Evolutionary conservation across 805 yeast genomes (phyloP), one percentile per base, ranked within the genome.

Genomic region (Ogataea chonburiensis): DNA sequence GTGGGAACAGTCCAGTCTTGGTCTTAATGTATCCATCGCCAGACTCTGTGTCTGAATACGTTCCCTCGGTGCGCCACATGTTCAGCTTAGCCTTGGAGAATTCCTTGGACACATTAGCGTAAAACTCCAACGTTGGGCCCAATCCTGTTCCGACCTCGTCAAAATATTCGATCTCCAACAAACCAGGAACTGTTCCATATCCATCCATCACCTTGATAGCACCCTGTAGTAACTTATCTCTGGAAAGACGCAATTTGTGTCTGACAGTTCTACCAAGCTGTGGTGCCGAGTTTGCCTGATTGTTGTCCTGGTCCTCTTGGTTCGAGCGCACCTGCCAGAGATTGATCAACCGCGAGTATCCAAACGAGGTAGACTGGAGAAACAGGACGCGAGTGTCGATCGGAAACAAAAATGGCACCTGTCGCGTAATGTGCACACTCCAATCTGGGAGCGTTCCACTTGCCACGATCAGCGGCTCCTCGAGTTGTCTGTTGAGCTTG

Each of bases 61-160:
- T 42, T 10, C 55, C 53, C n/a, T 26, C 37, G 24, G 55, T 62
- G 47, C 94, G 71, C 98, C 98, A 91, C 66, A 93, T 65, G 7
- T 60, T 61, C 30, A 81, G 60, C 17, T 68, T 68, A 33, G 68
- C 71, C 46, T 65, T 70, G 1, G 82, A 65, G 56, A 91, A 87
- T 45, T 81, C 88, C 38, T 69, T 76, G 0, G 96, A 87, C 2
- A 86, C 87, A 11, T 71, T 66, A 0, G 97, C 79, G 53, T 87
- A 91, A 54, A 93, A 91, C 60, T 91, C 98, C 45, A 89, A 67
- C 0, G 98, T 91, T 3, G 98, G 98, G 0, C 98, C 98, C 28
- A 88, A 64, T 0, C 98, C 98, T 0, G 96, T 81, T n/a, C 98
- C 98, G 5, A 73, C 96, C 57, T 91, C 98, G 46, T 82, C 88